phyloP scores from a whole-genome alignment of 257 asterid species.

The Forsythia suspensa region DNA sequence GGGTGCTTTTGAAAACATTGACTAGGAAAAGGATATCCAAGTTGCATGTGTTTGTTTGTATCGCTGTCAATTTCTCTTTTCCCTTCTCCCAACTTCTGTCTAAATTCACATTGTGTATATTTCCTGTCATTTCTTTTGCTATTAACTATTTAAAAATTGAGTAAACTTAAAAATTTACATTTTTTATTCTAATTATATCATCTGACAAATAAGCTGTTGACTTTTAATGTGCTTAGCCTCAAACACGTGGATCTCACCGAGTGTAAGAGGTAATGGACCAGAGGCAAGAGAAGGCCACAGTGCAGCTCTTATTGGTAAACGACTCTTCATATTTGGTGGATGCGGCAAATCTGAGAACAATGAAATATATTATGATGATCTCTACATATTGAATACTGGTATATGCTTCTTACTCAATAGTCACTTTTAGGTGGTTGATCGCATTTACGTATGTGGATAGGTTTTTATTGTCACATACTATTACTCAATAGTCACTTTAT shows the following conservation, averaged over 20 bases:
- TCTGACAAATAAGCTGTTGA: constrained; percentile 6
- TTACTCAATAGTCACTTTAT: no score
- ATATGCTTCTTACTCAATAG: not conserved
- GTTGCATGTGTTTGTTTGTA: no score
- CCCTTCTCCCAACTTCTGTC: no score
- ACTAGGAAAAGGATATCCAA: no score
- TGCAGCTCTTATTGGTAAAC: constrained; percentile 91
- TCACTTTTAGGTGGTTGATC: constrained; percentile 10
- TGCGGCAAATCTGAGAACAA: constrained; percentile 72
- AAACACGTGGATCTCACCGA: constrained; percentile 79
- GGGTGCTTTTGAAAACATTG: no score
- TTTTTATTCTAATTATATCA: constrained; percentile 8
- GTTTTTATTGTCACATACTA: not conserved
- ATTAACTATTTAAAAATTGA: constrained; percentile 5
- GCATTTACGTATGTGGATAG: not conserved
- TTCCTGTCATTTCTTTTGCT: not conserved
- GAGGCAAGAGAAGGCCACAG: constrained; percentile 97
- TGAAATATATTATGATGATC: constrained; percentile 85
- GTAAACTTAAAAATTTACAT: constrained; percentile 4
- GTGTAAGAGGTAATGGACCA: constrained; percentile 84
- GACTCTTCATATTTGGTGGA: constrained; percentile 95
- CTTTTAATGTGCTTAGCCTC: constrained; percentile 48
- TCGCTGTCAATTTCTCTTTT: no score
- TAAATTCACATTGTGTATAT: not conserved
- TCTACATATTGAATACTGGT: constrained; percentile 92